Percentiles rank a stretch among this genome's conserved stretches.
Evolutionary conservation across 805 yeast genomes (phyloP).

Genomic region (Kodamaea sagamina): DNA sequence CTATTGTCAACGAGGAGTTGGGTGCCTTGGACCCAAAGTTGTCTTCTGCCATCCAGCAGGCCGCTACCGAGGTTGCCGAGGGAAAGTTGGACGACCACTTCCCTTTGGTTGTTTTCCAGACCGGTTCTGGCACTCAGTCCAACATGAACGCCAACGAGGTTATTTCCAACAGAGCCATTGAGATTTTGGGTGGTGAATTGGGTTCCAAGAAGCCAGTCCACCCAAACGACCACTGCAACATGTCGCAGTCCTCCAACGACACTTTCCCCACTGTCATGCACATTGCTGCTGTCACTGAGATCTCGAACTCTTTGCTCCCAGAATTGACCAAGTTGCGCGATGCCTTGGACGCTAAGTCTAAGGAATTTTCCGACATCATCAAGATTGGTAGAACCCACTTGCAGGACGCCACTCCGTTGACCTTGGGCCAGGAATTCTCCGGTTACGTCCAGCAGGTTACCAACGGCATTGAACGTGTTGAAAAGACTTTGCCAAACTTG

Average conservation of each 20-base stretch:
- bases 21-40: slow-evolving; percentile 83
- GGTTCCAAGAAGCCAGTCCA: slow-evolving; percentile 95
- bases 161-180: slow-evolving; percentile 97
- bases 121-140: slow-evolving; percentile 98
- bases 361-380: slow-evolving; percentile 86
- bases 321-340: slow-evolving; percentile 75
- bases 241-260: slow-evolving; percentile 98
- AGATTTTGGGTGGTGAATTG: slow-evolving; percentile 84
- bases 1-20: slow-evolving; percentile 79
- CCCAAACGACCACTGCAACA: slow-evolving; percentile 98
- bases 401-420: slow-evolving; percentile 98
- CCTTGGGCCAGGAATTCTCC: slow-evolving; percentile 96
- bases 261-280: slow-evolving; percentile 99
- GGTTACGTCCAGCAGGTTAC: slow-evolving; percentile 94
- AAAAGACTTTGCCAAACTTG: slow-evolving; percentile 72
- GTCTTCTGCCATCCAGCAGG: slow-evolving; percentile 82
- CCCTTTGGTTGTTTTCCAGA: slow-evolving; percentile 98
- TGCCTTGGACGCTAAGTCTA: slow-evolving; percentile 72
- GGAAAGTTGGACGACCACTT: slow-evolving; percentile 93
- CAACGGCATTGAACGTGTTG: slow-evolving; percentile 87
- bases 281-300: slow-evolving; percentile 95
- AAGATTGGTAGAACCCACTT: slow-evolving; percentile 98
- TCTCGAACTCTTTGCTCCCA: slow-evolving; percentile 73
- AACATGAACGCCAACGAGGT: slow-evolving; percentile 99
- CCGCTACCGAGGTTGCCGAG: slow-evolving; percentile 91